phyloP scores from a whole-genome alignment of 2,329 filamentous ascomycete genomes.

The Colletotrichum magnum region DNA sequence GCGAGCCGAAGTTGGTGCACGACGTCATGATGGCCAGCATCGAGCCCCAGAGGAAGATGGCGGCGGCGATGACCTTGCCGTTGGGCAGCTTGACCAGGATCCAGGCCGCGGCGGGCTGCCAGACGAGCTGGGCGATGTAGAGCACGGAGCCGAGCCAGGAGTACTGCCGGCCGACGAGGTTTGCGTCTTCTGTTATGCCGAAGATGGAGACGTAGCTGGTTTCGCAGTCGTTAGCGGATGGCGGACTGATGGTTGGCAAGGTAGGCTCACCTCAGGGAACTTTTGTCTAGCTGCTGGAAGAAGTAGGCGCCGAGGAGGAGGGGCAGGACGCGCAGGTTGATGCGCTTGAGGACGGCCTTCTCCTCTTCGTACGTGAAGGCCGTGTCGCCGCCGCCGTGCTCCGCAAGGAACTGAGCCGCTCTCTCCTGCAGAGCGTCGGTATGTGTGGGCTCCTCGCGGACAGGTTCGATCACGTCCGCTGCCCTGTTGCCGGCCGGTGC shows the following conservation, averaged over 20 bases:
- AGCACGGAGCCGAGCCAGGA: constrained; percentile 71
- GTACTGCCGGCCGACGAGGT: constrained; percentile 67
- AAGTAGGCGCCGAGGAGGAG: constrained; percentile 70
- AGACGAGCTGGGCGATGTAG: constrained; percentile 52
- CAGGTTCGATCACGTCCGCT: constrained; percentile 16
- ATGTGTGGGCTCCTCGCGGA: not conserved
- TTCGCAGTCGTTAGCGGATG: too few relatives aligned
- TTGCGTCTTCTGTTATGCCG: constrained; percentile 67
- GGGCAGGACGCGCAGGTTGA: constrained; percentile 65
- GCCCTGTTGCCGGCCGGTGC: not conserved
- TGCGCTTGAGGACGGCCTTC: constrained; percentile 58
- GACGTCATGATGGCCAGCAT: constrained; percentile 61
- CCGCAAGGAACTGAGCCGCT: constrained; percentile 60
- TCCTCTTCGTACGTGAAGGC: constrained; percentile 65
- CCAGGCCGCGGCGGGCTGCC: constrained; percentile 44
- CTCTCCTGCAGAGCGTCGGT: constrained; percentile 50
- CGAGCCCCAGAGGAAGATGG: constrained; percentile 45
- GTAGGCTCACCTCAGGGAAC: constrained; percentile 57
- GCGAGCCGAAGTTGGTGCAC: constrained; percentile 60
- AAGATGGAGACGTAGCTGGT: constrained; percentile 72
- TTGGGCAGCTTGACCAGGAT: constrained; percentile 46
- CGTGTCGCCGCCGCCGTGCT: constrained; percentile 52
- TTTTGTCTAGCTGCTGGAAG: constrained; percentile 70
- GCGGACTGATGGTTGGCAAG: constrained; percentile 47
- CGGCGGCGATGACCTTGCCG: constrained; percentile 45